These are phyloP conservation scores for Suhomyces kilbournensis DNA, from an alignment of 805 yeast genomes.

Conservation along the genomic window DNA sequence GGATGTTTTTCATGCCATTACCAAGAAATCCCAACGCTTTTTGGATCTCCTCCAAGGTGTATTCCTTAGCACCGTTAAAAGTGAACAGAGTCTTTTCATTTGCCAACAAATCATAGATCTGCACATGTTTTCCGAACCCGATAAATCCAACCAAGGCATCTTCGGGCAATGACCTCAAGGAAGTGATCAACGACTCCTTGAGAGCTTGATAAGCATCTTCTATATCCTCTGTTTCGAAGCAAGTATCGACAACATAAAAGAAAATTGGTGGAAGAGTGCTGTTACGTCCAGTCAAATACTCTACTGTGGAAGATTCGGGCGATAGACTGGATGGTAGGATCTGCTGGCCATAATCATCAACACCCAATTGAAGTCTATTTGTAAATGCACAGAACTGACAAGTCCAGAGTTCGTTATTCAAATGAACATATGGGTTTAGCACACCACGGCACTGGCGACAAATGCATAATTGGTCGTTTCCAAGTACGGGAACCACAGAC, in stretches of 20 bases:
- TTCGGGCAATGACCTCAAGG: slow-evolving; percentile 51
- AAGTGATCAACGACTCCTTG: slow-evolving; percentile 46
- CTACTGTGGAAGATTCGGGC: slow-evolving; percentile 48
- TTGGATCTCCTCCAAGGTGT: slow-evolving; percentile 47
- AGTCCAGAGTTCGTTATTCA: slow-evolving; percentile 44
- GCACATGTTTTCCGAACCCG: slow-evolving; percentile 59
- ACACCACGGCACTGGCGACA: slow-evolving; percentile 57
- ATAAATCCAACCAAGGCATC: slow-evolving; percentile 56
- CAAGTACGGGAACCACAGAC: slow-evolving; percentile 35
- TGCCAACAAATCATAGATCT: slow-evolving; percentile 50
- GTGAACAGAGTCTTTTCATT: slow-evolving; percentile 23
- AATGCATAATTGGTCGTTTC: slow-evolving; percentile 38
- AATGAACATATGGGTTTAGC: slow-evolving; percentile 49
- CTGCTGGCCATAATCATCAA: slow-evolving; percentile 14
- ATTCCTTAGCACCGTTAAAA: slow-evolving; percentile 57
- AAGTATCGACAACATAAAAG: slow-evolving; percentile 56
- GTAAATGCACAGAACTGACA: slow-evolving; percentile 55
- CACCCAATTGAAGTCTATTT: slow-evolving; percentile 32
- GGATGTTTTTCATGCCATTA: slow-evolving; percentile 13
- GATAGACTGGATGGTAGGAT: slow-evolving; percentile 32
- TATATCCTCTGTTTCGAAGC: slow-evolving; percentile 51
- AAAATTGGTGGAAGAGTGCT: slow-evolving; percentile 47
- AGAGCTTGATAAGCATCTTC: slow-evolving; percentile 40
- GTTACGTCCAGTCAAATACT: slow-evolving; percentile 42
- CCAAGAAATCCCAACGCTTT: slow-evolving; percentile 45